Conservation (phyloP, 805 yeast genomes). For the Yarrowia sp. region DNA sequence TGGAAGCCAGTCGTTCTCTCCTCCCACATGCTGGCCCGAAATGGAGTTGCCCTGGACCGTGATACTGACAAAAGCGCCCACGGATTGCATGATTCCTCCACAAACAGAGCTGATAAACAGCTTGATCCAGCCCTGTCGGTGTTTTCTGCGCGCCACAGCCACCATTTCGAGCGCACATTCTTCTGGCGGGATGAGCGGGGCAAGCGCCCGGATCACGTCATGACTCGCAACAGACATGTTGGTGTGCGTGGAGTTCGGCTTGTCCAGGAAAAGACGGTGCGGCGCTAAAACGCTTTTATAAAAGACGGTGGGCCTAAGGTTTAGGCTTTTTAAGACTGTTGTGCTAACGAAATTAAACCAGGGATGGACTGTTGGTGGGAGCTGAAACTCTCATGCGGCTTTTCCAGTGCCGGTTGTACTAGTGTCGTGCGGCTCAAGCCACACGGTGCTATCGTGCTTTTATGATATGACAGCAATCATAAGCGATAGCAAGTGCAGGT, state of each 20-base stretch:
- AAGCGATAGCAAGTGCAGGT: too few species aligned
- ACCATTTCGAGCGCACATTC: slow-evolving; percentile 17
- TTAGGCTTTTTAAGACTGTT: not conserved
- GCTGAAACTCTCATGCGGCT: too few species aligned
- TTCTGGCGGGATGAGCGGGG: slow-evolving; percentile 19
- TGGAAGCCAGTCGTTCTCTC: not conserved
- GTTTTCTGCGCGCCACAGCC: slow-evolving; percentile 6
- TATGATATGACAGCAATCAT: too few species aligned
- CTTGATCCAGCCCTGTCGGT: slow-evolving; percentile 4
- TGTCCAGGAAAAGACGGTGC: not conserved
- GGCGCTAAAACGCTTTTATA: not conserved
- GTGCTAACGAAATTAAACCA: not conserved
- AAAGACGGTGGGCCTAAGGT: not conserved
- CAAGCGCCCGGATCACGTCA: slow-evolving; percentile 12
- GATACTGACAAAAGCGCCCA: slow-evolving; percentile 2
- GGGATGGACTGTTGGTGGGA: not conserved
- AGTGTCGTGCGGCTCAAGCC: too few species aligned
- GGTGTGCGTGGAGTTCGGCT: not conserved
- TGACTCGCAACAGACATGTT: not conserved
- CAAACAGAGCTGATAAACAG: slow-evolving; percentile 8
- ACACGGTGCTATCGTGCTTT: too few species aligned
- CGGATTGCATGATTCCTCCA: slow-evolving; percentile 22
- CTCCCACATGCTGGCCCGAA: not conserved
- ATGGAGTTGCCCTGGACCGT: slow-evolving; percentile 3
- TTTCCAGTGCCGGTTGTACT: too few species aligned